These are phyloP conservation scores for Fusarium denticulatum DNA, from an alignment of 2,329 filamentous ascomycete genomes.

Conservation along the genomic window DNA sequence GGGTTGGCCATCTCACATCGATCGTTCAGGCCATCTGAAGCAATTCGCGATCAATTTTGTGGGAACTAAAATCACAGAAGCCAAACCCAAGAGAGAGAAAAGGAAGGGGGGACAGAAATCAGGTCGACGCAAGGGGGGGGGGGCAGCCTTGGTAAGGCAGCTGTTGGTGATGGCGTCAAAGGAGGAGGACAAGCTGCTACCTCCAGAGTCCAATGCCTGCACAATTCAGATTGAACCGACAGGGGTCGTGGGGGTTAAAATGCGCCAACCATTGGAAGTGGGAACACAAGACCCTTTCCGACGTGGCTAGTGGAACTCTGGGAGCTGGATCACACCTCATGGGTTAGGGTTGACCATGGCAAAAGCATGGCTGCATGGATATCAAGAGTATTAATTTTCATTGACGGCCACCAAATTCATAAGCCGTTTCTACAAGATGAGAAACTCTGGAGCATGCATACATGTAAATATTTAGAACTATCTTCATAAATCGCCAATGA, in stretches of 20 bases:
- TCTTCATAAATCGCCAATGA: not conserved
- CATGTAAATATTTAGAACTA: not conserved
- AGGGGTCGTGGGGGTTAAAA: conserved; percentile 26
- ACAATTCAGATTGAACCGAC: conserved; percentile 19
- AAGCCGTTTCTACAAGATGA: not conserved
- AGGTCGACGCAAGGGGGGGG: conserved; percentile 19
- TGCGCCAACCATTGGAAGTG: conserved; percentile 20
- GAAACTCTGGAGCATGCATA: not conserved
- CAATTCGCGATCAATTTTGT: not conserved
- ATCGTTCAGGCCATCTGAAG: conserved; percentile 41
- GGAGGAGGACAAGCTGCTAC: conserved; percentile 20
- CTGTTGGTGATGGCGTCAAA: conserved; percentile 40
- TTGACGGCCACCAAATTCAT: not conserved
- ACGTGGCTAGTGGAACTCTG: conserved; percentile 26
- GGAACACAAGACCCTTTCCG: conserved; percentile 16
- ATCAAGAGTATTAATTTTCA: not conserved
- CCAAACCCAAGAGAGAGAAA: not conserved
- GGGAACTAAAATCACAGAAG: not conserved
- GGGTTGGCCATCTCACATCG: conserved; percentile 41
- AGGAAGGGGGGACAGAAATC: not conserved
- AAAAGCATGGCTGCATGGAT: not conserved
- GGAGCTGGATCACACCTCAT: conserved; percentile 15
- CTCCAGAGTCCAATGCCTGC: not conserved
- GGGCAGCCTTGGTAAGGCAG: conserved; percentile 2
- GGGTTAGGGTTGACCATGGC: conserved; percentile 32